Base-by-base conservation (phyloP, 179 eudicot species). In the Gypsophila paniculata region DNA sequence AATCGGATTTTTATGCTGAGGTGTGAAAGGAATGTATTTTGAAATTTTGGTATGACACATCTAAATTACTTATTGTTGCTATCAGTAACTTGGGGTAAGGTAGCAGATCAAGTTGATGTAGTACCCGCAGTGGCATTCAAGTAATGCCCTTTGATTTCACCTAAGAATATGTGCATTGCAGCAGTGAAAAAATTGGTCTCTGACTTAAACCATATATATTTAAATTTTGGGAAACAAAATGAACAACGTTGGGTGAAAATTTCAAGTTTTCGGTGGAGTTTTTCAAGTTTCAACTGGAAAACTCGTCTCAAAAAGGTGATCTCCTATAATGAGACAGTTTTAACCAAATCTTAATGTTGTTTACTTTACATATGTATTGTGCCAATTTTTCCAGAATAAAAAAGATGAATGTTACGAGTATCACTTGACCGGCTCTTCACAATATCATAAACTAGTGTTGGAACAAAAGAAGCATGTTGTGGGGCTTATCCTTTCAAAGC, bases 381-480 rank as follows among this genome's bases (percentile, higher is more conserved):
- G 15, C 25, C 10, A 32, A 34, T 61, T 49, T 53, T 52, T 51
- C 26, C 6, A 13, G 61, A 7, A 25, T 21, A 48, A 22, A 66
- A 66, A 66, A 10, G 53, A 13, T n/a, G n/a, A 66, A 48, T 51
- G 46, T n/a, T 52, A 68, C 6, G 26, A 67, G 71, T 51, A 68
- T 68, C 26, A 51, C 42, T 52, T 52, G 48, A 53, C 72, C 53
- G 72, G 72, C 61, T 68, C 72, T 68, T 68, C 61, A 53, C 61
- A 68, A 15, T 68, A 26, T 39, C 61, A 68, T 17, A 8, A 51
- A 68, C 3, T 68, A 53, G 72, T 52, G 52, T 51, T 68, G 60
- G 72, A 8, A 21, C 8, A 68, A 68, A 68, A 68, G 61, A 68
- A 51, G 70, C 57, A 66, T 68, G 71, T 66, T 68, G 61, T 68